Evolutionary conservation across 495 filamentous ascomycete species (phyloP), one percentile per base, ranked within the genome.

Genomic region (Opeltia flavorubescens): DNA sequence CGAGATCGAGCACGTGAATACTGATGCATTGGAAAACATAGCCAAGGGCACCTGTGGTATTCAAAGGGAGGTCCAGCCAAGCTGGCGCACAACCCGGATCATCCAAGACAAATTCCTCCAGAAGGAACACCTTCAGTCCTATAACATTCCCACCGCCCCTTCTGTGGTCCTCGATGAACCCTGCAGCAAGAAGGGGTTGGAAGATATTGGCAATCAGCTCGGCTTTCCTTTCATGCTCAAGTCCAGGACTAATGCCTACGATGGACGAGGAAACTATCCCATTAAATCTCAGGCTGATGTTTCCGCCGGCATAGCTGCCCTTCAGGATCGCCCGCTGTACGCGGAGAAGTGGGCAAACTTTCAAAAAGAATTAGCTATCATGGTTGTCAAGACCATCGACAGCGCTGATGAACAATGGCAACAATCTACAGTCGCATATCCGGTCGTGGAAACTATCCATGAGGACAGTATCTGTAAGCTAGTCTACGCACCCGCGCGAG

Each of bases 1-100:
- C n/a, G 91, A 98, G 61, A 96, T 96, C 52, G 91, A 98, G 65
- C 91, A 98, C 68, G 88, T 98, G 46, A 80, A 98, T 55, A 94
- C 89, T 35, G 67, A 86, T 41, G 83, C 88, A n/a, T 71, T 96
- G 26, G 85, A 95, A 60, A 82, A 94, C 49, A 74, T 95, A 35
- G 76, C 79, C 12, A 52, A 20, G 0, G 55, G 48, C 23, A 44
- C 33, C 12, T 68, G 64, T 34, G 71, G 72, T 31, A 70, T 74
- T 23, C 62, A 73, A 51, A 66, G 83, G 34, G 61, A 73, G 45
- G 65, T 69, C 31, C 63, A 64, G 28, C 91, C 91, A 17, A 84
- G 78, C 47, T 94, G 86, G 86, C 74, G 74, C 64, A 93, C 91
- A 7, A 78, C 96, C 47, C 78, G 86, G 18, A 81, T 79, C 23